Evolutionary conservation across 225 moss, liverwort and hornwort genomes (phyloP).

Genomic region (Physcomitrium patens): DNA sequence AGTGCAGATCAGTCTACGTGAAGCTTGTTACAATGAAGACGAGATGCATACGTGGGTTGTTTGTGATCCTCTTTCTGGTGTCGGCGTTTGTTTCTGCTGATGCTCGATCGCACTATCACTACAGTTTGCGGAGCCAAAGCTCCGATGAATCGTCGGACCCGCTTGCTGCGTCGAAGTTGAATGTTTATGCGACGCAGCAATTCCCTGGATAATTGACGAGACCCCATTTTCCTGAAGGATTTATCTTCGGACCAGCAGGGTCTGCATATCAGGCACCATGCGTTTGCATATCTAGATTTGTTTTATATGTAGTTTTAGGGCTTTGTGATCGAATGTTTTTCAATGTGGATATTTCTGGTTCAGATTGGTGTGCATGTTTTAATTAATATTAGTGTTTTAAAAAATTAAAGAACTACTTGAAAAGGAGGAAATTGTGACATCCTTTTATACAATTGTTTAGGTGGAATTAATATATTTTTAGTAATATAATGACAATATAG

Average conservation of each 20-base stretch:
- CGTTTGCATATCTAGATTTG: too few species aligned
- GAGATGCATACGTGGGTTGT: too few species aligned
- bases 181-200: conserved; percentile 22
- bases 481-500: too few species aligned
- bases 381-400: neutral
- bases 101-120: conserved; percentile 25
- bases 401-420: neutral
- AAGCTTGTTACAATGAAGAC: too few species aligned
- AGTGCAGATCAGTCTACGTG: too few species aligned
- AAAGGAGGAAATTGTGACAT: neutral
- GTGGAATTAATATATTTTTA: too few species aligned
- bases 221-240: conserved; percentile 42
- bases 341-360: too few species aligned
- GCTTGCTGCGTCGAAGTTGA: conserved; percentile 33
- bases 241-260: conserved; percentile 45
- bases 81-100: too few species aligned
- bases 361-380: too few species aligned
- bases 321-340: too few species aligned
- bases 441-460: too few species aligned
- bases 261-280: conserved; percentile 49
- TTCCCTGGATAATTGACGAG: conserved; percentile 30
- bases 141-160: conserved; percentile 7
- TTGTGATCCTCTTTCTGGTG: too few species aligned
- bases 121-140: neutral
- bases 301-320: neutral